Percentiles rank a stretch among this genome's conserved stretches.
These are phyloP conservation scores for Stemphylium vesicarium DNA, from an alignment of 2,329 filamentous ascomycete genomes.

Conservation along the genomic window DNA sequence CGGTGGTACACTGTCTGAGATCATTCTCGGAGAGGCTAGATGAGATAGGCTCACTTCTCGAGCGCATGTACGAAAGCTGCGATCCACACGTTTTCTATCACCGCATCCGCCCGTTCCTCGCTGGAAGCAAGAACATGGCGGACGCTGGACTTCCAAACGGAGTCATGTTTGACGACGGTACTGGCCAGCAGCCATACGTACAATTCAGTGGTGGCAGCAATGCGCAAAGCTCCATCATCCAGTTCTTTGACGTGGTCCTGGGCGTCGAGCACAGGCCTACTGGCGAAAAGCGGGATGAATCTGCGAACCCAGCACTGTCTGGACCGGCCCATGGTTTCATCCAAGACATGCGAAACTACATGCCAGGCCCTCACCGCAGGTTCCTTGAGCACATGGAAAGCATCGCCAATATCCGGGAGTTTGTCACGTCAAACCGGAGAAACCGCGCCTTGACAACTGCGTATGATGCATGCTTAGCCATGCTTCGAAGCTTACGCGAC, in stretches of 20 bases:
- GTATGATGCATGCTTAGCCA: constrained; percentile 88
- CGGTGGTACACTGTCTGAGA: constrained; percentile 78
- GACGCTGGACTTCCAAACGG: constrained; percentile 89
- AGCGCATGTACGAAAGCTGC: constrained; percentile 94
- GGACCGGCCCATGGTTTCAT: constrained; percentile 84
- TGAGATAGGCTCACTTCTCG: constrained; percentile 77
- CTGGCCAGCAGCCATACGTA: constrained; percentile 70
- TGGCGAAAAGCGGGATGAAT: constrained; percentile 65
- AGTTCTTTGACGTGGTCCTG: constrained; percentile 94
- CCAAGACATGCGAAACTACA: constrained; percentile 94
- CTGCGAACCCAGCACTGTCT: constrained; percentile 51
- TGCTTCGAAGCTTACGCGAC: constrained; percentile 80
- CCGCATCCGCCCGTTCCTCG: constrained; percentile 92
- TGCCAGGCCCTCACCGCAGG: constrained; percentile 89
- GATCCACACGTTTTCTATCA: constrained; percentile 95
- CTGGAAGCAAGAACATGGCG: constrained; percentile 96
- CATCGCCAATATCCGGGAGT: constrained; percentile 87
- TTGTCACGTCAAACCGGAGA: constrained; percentile 68
- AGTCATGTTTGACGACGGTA: constrained; percentile 84
- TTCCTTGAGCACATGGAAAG: constrained; percentile 82
- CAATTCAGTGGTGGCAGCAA: constrained; percentile 96
- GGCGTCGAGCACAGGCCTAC: constrained; percentile 91
- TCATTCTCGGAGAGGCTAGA: constrained; percentile 87
- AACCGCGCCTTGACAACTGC: constrained; percentile 75
- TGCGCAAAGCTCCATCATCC: constrained; percentile 93